phyloP scores from a whole-genome alignment of 169 alveolate species.

The Theileria luwenshuni region DNA sequence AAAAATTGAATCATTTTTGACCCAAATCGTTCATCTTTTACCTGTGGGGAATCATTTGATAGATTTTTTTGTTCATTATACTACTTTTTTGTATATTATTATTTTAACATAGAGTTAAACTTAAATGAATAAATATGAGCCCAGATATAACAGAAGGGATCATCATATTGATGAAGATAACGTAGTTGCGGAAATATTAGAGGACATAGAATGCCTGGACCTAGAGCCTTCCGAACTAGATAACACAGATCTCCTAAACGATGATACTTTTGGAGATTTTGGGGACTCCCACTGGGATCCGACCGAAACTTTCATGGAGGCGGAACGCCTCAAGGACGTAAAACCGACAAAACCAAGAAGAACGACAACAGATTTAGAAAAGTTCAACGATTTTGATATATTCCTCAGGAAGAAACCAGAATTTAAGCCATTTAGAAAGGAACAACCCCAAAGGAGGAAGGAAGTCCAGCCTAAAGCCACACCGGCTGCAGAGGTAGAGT shows the following conservation, averaged over 20 bases:
- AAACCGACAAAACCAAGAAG: conserved; percentile 16
- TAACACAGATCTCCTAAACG: conserved; percentile 47
- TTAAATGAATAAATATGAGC: conserved; percentile 24
- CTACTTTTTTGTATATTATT: conserved; percentile 1
- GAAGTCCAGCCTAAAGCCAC: conserved; percentile 3
- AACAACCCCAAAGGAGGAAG: conserved; percentile 8
- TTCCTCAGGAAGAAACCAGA: conserved; percentile 5
- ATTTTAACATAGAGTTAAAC: not conserved
- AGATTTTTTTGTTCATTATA: not conserved
- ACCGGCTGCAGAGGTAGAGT: conserved; percentile 16
- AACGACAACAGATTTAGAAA: conserved; percentile 32
- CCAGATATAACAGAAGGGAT: conserved; percentile 7
- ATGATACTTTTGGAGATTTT: conserved; percentile 64
- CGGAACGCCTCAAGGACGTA: conserved; percentile 15
- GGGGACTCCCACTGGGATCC: conserved; percentile 60
- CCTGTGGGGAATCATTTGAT: conserved; percentile 10
- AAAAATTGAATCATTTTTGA: no score
- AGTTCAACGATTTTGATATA: conserved; percentile 52
- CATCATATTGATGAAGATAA: conserved; percentile 14
- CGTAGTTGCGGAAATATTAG: conserved; percentile 66
- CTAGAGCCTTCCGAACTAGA: conserved; percentile 25
- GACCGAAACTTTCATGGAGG: conserved; percentile 65
- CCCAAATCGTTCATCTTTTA: no score
- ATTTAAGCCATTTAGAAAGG: not conserved
- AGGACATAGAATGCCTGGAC: conserved; percentile 65